These are phyloP conservation scores for Diaporthe helianthi DNA, from an alignment of 2,329 filamentous ascomycete species.

Conservation along the genomic window DNA sequence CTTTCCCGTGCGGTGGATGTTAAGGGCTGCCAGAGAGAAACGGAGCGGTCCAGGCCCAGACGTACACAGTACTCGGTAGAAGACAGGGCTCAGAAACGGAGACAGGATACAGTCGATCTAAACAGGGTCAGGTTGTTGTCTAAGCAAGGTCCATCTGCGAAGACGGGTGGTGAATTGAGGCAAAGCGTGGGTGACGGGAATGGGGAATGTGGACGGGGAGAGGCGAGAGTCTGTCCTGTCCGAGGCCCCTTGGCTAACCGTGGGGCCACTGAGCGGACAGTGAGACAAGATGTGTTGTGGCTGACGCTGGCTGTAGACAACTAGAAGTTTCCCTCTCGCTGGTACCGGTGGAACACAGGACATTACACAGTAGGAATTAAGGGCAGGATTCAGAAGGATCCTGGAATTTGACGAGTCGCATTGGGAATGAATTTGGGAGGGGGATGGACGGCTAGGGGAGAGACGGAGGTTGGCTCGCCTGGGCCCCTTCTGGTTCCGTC, in stretches of 20 bases:
- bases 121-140: slow-evolving; percentile 11
- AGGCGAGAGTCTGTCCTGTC: slow-evolving; percentile 5
- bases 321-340: slow-evolving; percentile 24
- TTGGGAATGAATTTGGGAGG: neutral
- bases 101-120: slow-evolving; percentile 9
- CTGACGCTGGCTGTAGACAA: neutral
- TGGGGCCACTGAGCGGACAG: neutral
- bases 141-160: slow-evolving; percentile 9
- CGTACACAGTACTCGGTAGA: too few relatives aligned
- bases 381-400: slow-evolving; percentile 33
- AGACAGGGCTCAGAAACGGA: neutral
- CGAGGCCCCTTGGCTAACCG: slow-evolving; percentile 10
- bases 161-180: neutral
- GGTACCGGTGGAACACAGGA: slow-evolving; percentile 12
- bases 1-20: neutral
- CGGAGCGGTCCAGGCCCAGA: slow-evolving; percentile 3
- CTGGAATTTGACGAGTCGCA: neutral
- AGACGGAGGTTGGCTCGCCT: slow-evolving; percentile 12
- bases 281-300: slow-evolving; percentile 13
- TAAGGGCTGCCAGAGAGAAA: neutral
- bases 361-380: neutral
- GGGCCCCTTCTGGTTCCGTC: slow-evolving; percentile 2
- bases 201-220: neutral
- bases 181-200: too few relatives aligned
- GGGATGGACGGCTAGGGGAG: slow-evolving; percentile 4